Percentiles rank a stretch among this genome's conserved stretches.
These are phyloP conservation scores for Pythium aristosporum DNA, from an alignment of 352 stramenopile species.

Conservation along the genomic window DNA sequence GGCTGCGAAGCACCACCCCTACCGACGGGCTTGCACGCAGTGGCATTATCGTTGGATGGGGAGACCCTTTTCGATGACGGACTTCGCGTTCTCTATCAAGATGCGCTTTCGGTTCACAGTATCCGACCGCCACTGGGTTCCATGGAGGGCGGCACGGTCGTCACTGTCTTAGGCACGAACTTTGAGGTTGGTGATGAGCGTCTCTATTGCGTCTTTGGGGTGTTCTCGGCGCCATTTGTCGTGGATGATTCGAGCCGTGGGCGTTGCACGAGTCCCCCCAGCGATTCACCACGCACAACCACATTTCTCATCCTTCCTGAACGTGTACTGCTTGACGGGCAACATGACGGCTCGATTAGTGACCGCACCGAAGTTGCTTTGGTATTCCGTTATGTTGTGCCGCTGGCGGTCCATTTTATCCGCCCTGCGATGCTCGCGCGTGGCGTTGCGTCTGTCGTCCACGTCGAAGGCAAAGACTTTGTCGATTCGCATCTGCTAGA, in stretches of 20 bases:
- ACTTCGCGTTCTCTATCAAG: constrained; percentile 41
- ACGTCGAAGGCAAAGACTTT: constrained; percentile 37
- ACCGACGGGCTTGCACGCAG: constrained; percentile 35
- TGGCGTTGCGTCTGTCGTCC: constrained; percentile 12
- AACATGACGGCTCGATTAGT: background rate
- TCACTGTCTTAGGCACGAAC: constrained; percentile 27
- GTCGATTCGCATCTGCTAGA: constrained; percentile 37
- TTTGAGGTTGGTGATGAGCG: constrained; percentile 12
- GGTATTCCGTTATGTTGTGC: constrained; percentile 6
- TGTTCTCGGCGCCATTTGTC: background rate
- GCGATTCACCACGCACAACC: background rate
- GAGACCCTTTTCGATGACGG: constrained; percentile 42
- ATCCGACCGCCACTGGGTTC: constrained; percentile 45
- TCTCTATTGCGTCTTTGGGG: constrained; percentile 24
- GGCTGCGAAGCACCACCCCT: constrained; percentile 23
- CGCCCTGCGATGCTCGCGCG: constrained; percentile 1
- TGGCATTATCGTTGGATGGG: constrained; percentile 51
- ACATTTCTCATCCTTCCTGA: constrained; percentile 4
- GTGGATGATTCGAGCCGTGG: constrained; percentile 1
- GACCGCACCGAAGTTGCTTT: background rate
- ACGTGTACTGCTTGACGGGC: constrained; percentile 1
- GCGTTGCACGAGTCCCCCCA: constrained; percentile 6
- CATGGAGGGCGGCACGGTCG: constrained; percentile 38
- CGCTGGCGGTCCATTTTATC: constrained; percentile 7
- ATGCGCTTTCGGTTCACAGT: constrained; percentile 32